Conservation (phyloP, 2,329 filamentous ascomycete genomes). For the Exserohilum turcica region DNA sequence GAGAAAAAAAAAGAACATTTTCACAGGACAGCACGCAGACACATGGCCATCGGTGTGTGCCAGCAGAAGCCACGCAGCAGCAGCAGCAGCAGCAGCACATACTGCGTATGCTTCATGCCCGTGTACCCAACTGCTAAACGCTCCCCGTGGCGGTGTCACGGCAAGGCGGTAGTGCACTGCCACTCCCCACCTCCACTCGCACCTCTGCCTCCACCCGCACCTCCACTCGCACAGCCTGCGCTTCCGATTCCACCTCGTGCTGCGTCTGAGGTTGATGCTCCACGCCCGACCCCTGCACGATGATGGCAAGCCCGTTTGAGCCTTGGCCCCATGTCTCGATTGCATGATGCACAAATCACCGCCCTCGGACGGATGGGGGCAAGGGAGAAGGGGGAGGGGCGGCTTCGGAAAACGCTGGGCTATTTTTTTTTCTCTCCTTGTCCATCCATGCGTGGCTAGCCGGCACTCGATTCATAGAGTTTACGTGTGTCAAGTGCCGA, state of each 20-base stretch:
- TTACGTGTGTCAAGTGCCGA: conserved; percentile 21
- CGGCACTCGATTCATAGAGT: not conserved
- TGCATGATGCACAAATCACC: conserved; percentile 19
- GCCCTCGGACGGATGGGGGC: conserved; percentile 33
- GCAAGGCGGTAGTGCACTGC: too few species aligned
- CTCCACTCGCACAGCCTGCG: not conserved
- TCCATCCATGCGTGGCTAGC: conserved; percentile 4
- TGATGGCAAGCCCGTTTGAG: conserved; percentile 15
- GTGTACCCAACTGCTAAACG: too few species aligned
- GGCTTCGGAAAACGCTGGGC: conserved; percentile 27
- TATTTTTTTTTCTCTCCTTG: conserved; percentile 20
- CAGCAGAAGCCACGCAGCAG: not conserved
- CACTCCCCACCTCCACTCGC: too few species aligned
- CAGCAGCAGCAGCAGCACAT: not conserved
- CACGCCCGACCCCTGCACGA: conserved; percentile 22
- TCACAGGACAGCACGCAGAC: too few species aligned
- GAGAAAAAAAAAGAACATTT: too few species aligned
- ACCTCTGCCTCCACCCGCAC: not conserved
- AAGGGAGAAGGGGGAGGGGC: too few species aligned
- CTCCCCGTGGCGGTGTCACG: too few species aligned
- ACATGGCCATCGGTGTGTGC: too few species aligned
- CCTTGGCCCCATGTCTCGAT: conserved; percentile 7
- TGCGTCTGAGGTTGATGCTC: conserved; percentile 11
- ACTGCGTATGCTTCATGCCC: too few species aligned
- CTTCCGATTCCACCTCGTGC: conserved; percentile 40